Base-by-base conservation (phyloP, 176 grass and related monocot genomes). In the Typha latifolia region DNA sequence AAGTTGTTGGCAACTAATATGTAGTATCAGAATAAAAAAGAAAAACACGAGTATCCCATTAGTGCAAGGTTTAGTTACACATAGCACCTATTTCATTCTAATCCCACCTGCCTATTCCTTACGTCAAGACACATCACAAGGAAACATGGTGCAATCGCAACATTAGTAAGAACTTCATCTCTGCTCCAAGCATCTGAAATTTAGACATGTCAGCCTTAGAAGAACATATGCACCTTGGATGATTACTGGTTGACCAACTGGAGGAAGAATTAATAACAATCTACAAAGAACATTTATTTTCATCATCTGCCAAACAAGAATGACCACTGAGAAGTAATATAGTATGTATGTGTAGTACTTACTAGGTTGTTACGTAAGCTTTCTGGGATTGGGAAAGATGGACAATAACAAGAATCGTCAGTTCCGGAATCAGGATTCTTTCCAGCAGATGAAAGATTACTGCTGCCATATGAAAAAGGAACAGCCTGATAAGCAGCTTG, bases 141-240 rank as follows among this genome's bases (percentile, higher is more conserved):
- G 84, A 81, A 86, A 86, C 77, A 86, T 69, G 77, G 74, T 79
- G 74, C 78, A 67, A 75, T 67, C 62, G 50, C 73, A 91, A 86
- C 80, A 80, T 50, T 91, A 91, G 87, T 83, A 90, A 72, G 78
- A 84, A 92, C 94, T 84, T 91, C 89, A 90, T 89, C 94, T 90
- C 89, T 89, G 89, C 94, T 86, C 83, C 94, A 90, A 84, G 83
- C 85, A 92, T 91, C 88, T 97, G 94, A 92, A 89, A 90, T 49
- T 76, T 47, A 87, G 68, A 78, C 81, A 91, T 81, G 80, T 84
- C 81, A 91, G 77, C 81, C 78, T 87, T 87, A 87, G 84, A 91
- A 84, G 81, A 87, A 91, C 78, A 87, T 61, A 87, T 82, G 78
- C 81, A 82, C 81, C 81, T 84, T 87, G 78, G 61, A 74, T 26